Percentiles rank a stretch among this genome's conserved stretches.
phyloP scores from a whole-genome alignment of 2,329 filamentous ascomycete species.

The Ascochyta koolunga region DNA sequence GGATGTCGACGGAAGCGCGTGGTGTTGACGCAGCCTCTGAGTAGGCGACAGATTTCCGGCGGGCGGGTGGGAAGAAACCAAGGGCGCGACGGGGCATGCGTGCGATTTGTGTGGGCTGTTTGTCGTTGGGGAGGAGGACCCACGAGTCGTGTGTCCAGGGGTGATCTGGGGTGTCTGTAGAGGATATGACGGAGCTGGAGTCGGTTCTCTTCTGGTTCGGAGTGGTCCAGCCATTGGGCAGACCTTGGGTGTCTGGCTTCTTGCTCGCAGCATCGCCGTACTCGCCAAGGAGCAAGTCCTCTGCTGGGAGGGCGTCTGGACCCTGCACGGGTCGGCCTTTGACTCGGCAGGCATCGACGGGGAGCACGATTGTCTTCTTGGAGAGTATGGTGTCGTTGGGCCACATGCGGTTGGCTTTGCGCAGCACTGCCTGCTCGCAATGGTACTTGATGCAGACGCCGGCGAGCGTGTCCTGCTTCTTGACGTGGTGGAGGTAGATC shows the following conservation, averaged over 20 bases:
- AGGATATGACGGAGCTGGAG: slow-evolving; percentile 41
- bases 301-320: slow-evolving; percentile 44
- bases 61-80: slow-evolving; percentile 88
- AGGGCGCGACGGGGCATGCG: slow-evolving; percentile 79
- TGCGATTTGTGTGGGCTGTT: slow-evolving; percentile 80
- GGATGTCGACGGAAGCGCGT: slow-evolving; percentile 67
- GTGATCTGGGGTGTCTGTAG: slow-evolving; percentile 62
- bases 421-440: slow-evolving; percentile 80
- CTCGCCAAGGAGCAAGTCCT: slow-evolving; percentile 45
- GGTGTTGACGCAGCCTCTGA: slow-evolving; percentile 68
- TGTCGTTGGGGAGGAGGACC: slow-evolving; percentile 77
- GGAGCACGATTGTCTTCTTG: slow-evolving; percentile 79
- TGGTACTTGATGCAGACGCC: slow-evolving; percentile 90
- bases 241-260: slow-evolving; percentile 26
- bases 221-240: slow-evolving; percentile 47
- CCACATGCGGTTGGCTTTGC: slow-evolving; percentile 93
- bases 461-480: slow-evolving; percentile 83
- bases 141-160: slow-evolving; percentile 89
- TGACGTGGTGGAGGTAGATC: slow-evolving; percentile 88
- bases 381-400: slow-evolving; percentile 88
- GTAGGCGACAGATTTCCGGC: slow-evolving; percentile 80
- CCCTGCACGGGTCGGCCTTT: slow-evolving; percentile 68
- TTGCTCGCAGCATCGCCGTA: slow-evolving; percentile 29
- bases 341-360: slow-evolving; percentile 85
- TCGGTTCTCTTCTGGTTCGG: slow-evolving; percentile 44